Conservation (phyloP, 805 yeast species). For the Candida peoriensis region DNA sequence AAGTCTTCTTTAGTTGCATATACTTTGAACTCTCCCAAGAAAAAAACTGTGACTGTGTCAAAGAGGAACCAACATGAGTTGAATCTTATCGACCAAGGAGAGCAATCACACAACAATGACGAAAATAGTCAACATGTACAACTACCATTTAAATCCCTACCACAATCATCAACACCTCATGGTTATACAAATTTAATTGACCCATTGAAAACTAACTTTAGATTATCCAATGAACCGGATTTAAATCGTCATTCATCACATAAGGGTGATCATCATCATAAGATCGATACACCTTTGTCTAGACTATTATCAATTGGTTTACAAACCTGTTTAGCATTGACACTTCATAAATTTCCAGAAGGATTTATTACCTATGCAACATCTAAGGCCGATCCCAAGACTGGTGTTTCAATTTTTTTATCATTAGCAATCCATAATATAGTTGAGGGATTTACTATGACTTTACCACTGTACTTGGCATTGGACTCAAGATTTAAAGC, state of each 20-base stretch:
- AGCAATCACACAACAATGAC: too few relatives aligned
- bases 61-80: too few relatives aligned
- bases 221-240: conserved; percentile 20
- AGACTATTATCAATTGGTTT: conserved; percentile 81
- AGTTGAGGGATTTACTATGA: conserved; percentile 92
- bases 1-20: conserved; percentile 21
- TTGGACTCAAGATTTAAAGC: conserved; percentile 60
- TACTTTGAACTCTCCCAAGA: conserved; percentile 5
- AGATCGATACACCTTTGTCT: conserved; percentile 70
- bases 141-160: background rate
- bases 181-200: too few relatives aligned
- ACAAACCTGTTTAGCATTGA: conserved; percentile 83
- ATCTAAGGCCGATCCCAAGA: conserved; percentile 54
- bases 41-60: background rate
- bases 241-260: conserved; percentile 27
- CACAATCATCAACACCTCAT: background rate
- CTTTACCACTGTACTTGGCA: conserved; percentile 81
- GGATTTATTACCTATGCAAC: conserved; percentile 88
- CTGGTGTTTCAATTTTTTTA: conserved; percentile 78
- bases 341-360: conserved; percentile 91
- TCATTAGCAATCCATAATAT: conserved; percentile 87
- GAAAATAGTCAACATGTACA: too few relatives aligned
- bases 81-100: too few relatives aligned
- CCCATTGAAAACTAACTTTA: conserved; percentile 8
- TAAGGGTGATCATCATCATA: conserved; percentile 65